Conservation (phyloP, 169 alveolate genomes). For the Plasmodium ovale region DNA sequence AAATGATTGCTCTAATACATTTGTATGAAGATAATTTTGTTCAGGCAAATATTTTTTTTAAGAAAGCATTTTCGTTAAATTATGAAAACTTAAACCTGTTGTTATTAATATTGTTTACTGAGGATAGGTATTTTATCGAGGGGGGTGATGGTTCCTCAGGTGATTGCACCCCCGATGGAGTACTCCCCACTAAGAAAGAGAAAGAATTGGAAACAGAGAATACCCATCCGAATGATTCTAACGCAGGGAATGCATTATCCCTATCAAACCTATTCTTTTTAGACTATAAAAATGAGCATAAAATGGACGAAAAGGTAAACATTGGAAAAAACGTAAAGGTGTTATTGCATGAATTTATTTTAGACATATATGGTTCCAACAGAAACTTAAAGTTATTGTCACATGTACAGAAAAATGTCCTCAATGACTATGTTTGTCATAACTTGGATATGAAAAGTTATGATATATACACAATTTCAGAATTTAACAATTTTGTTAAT, state of each 20-base stretch:
- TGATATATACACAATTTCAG: slow-evolving; percentile 59
- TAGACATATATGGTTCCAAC: slow-evolving; percentile 66
- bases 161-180: background rate
- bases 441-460: slow-evolving; percentile 54
- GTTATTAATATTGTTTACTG: slow-evolving; percentile 48
- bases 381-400: slow-evolving; percentile 56
- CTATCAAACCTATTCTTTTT: slow-evolving; percentile 52
- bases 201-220: too few relatives aligned
- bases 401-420: slow-evolving; percentile 28
- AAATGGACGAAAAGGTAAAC: slow-evolving; percentile 20
- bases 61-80: slow-evolving; percentile 49
- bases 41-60: slow-evolving; percentile 42
- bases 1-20: slow-evolving; percentile 42
- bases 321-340: slow-evolving; percentile 18
- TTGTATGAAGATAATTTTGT: slow-evolving; percentile 34
- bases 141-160: background rate
- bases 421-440: slow-evolving; percentile 61
- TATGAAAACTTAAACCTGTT: slow-evolving; percentile 53
- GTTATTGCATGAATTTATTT: slow-evolving; percentile 51
- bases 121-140: background rate
- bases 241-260: background rate
- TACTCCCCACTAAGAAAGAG: background rate
- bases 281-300: slow-evolving; percentile 62
- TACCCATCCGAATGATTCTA: too few relatives aligned
- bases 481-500: slow-evolving; percentile 49